Base-by-base conservation (phyloP, 2,329 filamentous ascomycete species). In the Endoconidiophora polonica region DNA sequence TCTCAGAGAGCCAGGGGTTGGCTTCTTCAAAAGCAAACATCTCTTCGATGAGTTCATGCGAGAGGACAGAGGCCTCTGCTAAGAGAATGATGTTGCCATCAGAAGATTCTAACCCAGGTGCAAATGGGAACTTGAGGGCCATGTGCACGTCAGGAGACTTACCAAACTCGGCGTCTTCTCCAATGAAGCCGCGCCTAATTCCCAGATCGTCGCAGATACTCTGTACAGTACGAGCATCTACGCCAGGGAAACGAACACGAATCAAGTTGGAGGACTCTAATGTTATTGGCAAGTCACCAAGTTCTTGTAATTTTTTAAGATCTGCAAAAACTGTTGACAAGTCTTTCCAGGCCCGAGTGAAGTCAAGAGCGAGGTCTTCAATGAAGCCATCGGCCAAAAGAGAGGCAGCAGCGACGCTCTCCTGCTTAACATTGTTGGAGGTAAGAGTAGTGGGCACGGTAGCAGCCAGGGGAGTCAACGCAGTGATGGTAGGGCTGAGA, bases 231-330 rank as follows among this genome's bases (percentile, higher is more conserved):
- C 81, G 76, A 0, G 79, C 79, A 59, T 96, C 90, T 54, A 91
- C 88, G 2, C 91, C 91, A 0, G 88, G 87, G 59, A 98, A 96
- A 26, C 87, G 81, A 2, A 96, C 79, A 33, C 87, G 79, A 3
- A 95, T 67, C 0, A 76, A 74, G 2, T 77, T 77, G 33, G 73
- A 69, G 37, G 75, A 73, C 57, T 86, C 77, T 48, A 94, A 72
- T 0, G 77, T 72, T 33, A 96, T 77, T 0, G 90, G 87, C 18
- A 98, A 67, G 60, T 95, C 87, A 1, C 91, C 91, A 1, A 96
- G 64, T 0, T 71, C 67, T 0, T 86, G 76, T 1, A 98, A 69
- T 36, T 77, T 77, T 59, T 85, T 83, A 5, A 98, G 70, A 59
- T 98, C 91, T 46, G 81, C 82, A 58, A 91, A 74, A 1, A 90